Evolutionary conservation across 345 rosid genomes (phyloP), one percentile per base, ranked within the genome.

Genomic region (Excoecaria agallocha): DNA sequence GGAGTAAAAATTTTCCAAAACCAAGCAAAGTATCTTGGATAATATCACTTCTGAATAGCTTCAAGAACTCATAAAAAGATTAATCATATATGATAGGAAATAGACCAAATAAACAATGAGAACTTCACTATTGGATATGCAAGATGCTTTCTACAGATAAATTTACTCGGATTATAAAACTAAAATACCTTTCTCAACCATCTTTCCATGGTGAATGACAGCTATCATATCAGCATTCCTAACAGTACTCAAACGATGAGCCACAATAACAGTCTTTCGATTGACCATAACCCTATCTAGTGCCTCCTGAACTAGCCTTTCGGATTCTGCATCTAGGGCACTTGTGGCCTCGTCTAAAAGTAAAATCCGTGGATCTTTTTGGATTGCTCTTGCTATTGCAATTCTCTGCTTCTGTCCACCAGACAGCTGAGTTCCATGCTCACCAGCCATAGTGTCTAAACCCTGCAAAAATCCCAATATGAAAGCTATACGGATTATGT

Each of bases 151-250:
- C 30, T 51, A 8, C 58, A 54, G 58, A 13, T 54, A 12, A 51
- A 12, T 12, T 1, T 12, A 12, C 55, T 51, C 46, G 6, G 55
- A 12, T 5, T 51, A 8, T 12, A 13, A 7, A 51, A 8, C 3
- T 19, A 20, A 17, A 10, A 43, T 81, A 86, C 97, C 98, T 84
- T 90, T 88, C 78, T 93, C 98, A 12, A 90, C 93, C 77, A 93
- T 80, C 77, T 86, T 91, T 37, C 98, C 98, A 0, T 74, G 87
- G 67, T 91, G 92, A 77, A 93, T 87, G 15, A 93, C 98, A 1
- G 97, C 90, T 45, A 93, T 91, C 84, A 77, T 81, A 51, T 91
- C 96, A 45, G 96, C 91, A 71, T 88, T 89, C 68, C 87, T 86
- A 8, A 93, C 80, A 1, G 84, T 80, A 12, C 76, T 70, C 11